phyloP scores from a whole-genome alignment of 768 basidiomycete species.

The Inosperma sp. region DNA sequence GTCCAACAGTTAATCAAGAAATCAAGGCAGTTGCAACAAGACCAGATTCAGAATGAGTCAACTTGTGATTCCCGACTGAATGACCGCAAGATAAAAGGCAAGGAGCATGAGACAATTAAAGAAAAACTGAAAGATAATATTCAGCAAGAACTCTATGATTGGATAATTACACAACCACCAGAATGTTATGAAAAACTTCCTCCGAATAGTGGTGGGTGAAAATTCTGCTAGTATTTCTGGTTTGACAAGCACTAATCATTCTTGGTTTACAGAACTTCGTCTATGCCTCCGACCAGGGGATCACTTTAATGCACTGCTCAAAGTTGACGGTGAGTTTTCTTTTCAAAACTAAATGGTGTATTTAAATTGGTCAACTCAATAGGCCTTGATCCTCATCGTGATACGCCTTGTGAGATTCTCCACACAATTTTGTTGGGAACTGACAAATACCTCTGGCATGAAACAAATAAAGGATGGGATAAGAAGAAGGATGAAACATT shows the following conservation, averaged over 20 bases:
- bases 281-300: neutral
- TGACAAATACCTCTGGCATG: slow-evolving; percentile 36
- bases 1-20: slow-evolving; percentile 21
- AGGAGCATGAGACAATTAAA: slow-evolving; percentile 11
- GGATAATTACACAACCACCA: slow-evolving; percentile 20
- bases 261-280: neutral
- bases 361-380: neutral
- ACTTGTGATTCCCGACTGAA: neutral
- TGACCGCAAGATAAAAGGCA: neutral
- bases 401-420: slow-evolving; percentile 32
- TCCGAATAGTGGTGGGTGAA: neutral
- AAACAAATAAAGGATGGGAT: slow-evolving; percentile 19
- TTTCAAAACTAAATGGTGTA: neutral
- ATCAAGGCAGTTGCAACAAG: slow-evolving; percentile 4
- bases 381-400: slow-evolving; percentile 23
- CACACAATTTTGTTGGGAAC: slow-evolving; percentile 35
- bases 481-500: slow-evolving; percentile 18
- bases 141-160: slow-evolving; percentile 18
- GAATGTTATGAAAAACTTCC: slow-evolving; percentile 7
- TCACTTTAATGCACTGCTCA: slow-evolving; percentile 27
- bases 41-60: slow-evolving; percentile 3
- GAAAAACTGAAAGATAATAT: slow-evolving; percentile 12
- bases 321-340: slow-evolving; percentile 18
- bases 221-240: too few relatives aligned
- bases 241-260: too few relatives aligned